phyloP scores from a whole-genome alignment of 148 eudicot species.

The Chenopodium suecicum region DNA sequence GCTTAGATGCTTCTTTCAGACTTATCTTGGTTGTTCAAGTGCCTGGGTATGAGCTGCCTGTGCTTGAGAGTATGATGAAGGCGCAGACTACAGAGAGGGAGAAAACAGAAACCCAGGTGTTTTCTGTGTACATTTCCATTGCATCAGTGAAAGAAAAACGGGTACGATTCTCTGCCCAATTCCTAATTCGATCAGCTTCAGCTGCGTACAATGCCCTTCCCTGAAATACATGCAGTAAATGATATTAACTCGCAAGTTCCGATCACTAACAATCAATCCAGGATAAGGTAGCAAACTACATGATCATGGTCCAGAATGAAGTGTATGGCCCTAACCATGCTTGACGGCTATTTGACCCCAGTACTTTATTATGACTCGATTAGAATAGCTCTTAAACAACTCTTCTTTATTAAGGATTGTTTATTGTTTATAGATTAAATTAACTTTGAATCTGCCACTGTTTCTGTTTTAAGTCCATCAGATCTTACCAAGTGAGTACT shows the following conservation, averaged over 20 bases:
- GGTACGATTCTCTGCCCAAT: conserved; percentile 97
- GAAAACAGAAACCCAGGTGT: conserved; percentile 94
- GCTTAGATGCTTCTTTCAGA: not conserved
- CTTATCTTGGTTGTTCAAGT: conserved; percentile 35
- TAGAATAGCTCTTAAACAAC: not conserved
- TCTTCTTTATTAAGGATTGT: not conserved
- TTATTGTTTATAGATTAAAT: not conserved
- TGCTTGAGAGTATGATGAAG: conserved; percentile 88
- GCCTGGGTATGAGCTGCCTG: conserved; percentile 61
- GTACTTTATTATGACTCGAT: not conserved
- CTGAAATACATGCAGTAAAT: conserved; percentile 34
- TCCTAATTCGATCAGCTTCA: conserved; percentile 89
- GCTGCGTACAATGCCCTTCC: conserved; percentile 97
- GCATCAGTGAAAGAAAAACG: conserved; percentile 96
- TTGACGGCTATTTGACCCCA: no score
- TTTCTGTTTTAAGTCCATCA: not conserved
- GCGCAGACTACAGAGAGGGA: conserved; percentile 98
- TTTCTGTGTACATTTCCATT: conserved; percentile 97
- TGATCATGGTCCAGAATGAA: not conserved
- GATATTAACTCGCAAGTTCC: not conserved
- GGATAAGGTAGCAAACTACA: no score
- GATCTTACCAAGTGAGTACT: not conserved
- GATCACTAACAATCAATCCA: no score
- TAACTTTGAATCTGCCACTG: not conserved
- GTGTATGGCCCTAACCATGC: no score